Evolutionary conservation across 306 rosid genomes (phyloP), one percentile per base, ranked within the genome.

Genomic region (Neltuma alba): DNA sequence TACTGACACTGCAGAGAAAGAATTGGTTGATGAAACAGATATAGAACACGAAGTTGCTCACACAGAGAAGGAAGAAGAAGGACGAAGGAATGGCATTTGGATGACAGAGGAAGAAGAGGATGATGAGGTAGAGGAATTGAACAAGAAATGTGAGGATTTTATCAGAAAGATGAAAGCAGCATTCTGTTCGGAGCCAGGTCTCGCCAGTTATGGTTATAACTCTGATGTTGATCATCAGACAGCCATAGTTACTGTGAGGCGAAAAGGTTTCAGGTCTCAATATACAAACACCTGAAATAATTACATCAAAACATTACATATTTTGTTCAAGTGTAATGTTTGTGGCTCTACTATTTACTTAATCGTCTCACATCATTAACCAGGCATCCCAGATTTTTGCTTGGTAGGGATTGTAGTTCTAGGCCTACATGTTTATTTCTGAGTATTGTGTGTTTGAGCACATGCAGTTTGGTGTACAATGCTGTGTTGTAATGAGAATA

Each of bases 121-220:
- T 13, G 83, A 68, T 9, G 87, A 85, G 7, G 68, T 80, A 33
- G 96, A 94, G 61, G 97, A 94, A 79, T 85, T 94, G 27, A 91
- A 94, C 80, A 87, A 80, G 88, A 91, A 81, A 79, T 92, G 91
- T 83, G 98, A 94, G 12, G 97, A 92, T 23, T 94, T 94, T 45
- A 94, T 94, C 2, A 86, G 84, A 71, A 92, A 57, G 82, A 79
- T 89, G 89, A 94, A 83, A 83, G 89, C 85, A 27, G 87, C 60
- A 30, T 90, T 94, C 45, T 77, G 76, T 66, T 79, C 85, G 62
- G 89, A 84, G 76, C 47, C 81, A 79, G 47, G 86, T 18, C 21
- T n/a, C n/a, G n/a, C 7, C 40, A 11, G 11, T 34, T 8, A 37
- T 37, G 2, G 18, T 14, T 45, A 3, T 23, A 14, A 42, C 67